phyloP scores from a whole-genome alignment of 2,329 filamentous ascomycete species.

The Lasiodiplodia hormozganensis region DNA sequence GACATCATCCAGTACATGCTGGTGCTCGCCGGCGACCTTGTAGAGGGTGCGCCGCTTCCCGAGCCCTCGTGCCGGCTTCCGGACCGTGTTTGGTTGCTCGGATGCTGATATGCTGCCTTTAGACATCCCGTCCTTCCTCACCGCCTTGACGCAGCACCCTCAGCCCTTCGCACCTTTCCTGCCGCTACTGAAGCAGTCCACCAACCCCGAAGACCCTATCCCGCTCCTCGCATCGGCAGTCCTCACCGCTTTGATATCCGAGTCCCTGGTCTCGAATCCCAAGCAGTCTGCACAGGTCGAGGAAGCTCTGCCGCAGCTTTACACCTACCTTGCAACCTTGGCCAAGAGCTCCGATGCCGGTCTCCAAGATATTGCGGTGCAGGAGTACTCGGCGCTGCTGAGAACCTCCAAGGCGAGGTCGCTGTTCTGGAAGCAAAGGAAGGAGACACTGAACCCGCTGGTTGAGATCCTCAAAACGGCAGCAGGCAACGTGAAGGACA shows the following conservation, averaged over 20 bases:
- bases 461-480: slow-evolving; percentile 79
- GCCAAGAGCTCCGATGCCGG: slow-evolving; percentile 86
- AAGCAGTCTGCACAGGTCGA: slow-evolving; percentile 68
- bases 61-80: neutral
- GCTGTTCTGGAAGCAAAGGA: slow-evolving; percentile 89
- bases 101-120: slow-evolving; percentile 4
- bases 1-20: slow-evolving; percentile 96
- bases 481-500: slow-evolving; percentile 75
- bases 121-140: slow-evolving; percentile 82
- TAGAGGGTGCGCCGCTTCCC: slow-evolving; percentile 69
- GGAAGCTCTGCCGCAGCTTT: slow-evolving; percentile 79
- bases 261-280: slow-evolving; percentile 66
- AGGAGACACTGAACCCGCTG: slow-evolving; percentile 82
- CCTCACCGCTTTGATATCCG: slow-evolving; percentile 77
- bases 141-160: slow-evolving; percentile 75
- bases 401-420: slow-evolving; percentile 75
- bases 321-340: slow-evolving; percentile 84
- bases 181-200: slow-evolving; percentile 82
- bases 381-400: slow-evolving; percentile 85
- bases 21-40: slow-evolving; percentile 84
- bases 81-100: neutral
- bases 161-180: slow-evolving; percentile 79
- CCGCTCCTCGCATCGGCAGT: slow-evolving; percentile 90
- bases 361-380: slow-evolving; percentile 93
- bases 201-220: slow-evolving; percentile 84